phyloP scores from a whole-genome alignment of 352 stramenopile genomes.

The Blastocystis hominis region DNA sequence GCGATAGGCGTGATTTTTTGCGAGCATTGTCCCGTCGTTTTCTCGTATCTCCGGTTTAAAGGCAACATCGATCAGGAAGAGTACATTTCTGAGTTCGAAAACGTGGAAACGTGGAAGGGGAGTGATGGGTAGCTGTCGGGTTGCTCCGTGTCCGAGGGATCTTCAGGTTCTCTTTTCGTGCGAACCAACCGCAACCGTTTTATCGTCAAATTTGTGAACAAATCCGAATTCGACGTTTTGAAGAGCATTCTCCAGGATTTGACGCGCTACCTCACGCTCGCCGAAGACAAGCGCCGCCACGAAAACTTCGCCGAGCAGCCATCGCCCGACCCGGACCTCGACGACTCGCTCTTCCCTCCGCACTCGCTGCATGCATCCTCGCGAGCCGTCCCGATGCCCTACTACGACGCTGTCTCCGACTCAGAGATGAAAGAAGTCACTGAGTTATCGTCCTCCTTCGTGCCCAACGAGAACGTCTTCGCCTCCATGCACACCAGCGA shows the following conservation, averaged over 20 bases:
- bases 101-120: not conserved
- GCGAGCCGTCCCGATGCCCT: not conserved
- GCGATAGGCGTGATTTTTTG: not conserved
- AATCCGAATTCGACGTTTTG: slow-evolving; percentile 28
- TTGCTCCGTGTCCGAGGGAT: slow-evolving; percentile 18
- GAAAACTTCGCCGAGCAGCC: not conserved
- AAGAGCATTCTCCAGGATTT: slow-evolving; percentile 13
- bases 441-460: not conserved
- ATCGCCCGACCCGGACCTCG: not conserved
- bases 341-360: not conserved
- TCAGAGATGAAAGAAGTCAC: not conserved
- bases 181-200: not conserved
- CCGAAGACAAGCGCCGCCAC: not conserved
- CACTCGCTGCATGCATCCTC: not conserved
- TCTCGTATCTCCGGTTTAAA: slow-evolving; percentile 29
- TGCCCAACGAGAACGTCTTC: not conserved
- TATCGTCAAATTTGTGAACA: slow-evolving; percentile 52
- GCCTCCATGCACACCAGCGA: not conserved
- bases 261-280: not conserved
- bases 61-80: not conserved
- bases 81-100: slow-evolving; percentile 12
- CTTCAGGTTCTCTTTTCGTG: slow-evolving; percentile 37
- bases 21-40: slow-evolving; percentile 45
- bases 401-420: not conserved
- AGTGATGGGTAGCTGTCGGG: not conserved